Evolutionary conservation across 2,329 filamentous ascomycete genomes (phyloP), one percentile per base, ranked within the genome.

Genomic region (Chaetomium sp.): DNA sequence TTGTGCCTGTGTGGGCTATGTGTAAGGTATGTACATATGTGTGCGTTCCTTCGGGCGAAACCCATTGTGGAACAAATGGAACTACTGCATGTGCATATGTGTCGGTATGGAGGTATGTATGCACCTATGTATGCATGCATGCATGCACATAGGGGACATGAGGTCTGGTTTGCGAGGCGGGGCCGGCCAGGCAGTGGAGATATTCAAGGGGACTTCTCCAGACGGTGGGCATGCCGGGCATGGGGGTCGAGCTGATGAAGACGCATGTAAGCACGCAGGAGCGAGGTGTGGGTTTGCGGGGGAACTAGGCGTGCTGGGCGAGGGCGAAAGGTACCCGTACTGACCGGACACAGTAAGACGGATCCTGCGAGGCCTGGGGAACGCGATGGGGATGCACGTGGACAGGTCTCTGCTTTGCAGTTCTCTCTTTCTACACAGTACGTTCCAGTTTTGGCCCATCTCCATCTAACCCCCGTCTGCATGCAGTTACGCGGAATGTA

Each of bases 251-350:
- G 45, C 45, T 47, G 45, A 47, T 47, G n/a, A 47, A 47, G 19
- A 21, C n/a, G 45, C 45, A 23, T 47, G 45, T 47, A 21, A 47
- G 45, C 45, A 47, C 45, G 45, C 45, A 47, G 45, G 45, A 47
- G 45, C 45, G 45, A 47, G 45, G n/a, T 47, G 45, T 42, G 45
- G 45, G 3, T 47, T 47, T 47, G 45, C 45, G 45, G 45, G 45
- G 45, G 45, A 47, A 47, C 42, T 47, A 8, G 42, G 35, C 35
- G 35, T 19, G 35, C 38, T n/a, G 16, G 16, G 38, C 38, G 38
- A 42, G 38, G 27, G 6, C 27, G 27, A 29, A 29, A 3, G 3
- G 27, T n/a, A n/a, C n/a, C n/a, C n/a, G n/a, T n/a, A n/a, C n/a
- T n/a, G n/a, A n/a, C n/a, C n/a, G n/a, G n/a, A n/a, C n/a, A n/a